phyloP scores from a whole-genome alignment of 2,329 filamentous ascomycete genomes.

The Plectosphaerella cucumerina region DNA sequence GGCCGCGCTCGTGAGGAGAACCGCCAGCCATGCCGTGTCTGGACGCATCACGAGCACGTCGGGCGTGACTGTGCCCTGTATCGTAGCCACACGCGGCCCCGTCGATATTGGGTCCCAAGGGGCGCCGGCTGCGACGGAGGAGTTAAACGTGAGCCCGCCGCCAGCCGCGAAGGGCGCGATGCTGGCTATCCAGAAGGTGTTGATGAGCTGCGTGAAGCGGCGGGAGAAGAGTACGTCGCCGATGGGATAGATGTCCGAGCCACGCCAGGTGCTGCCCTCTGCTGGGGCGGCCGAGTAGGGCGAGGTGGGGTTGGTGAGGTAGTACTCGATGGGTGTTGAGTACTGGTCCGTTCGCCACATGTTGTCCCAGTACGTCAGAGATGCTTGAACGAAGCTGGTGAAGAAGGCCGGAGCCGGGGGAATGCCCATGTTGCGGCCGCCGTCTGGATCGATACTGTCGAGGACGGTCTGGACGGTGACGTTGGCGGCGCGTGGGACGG shows the following conservation, averaged over 20 bases:
- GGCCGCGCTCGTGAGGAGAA: neutral
- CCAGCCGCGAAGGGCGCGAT: neutral
- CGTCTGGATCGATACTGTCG: neutral
- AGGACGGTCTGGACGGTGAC: neutral
- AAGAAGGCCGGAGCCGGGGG: neutral
- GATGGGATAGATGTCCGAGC: conserved; percentile 1
- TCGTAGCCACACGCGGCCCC: neutral
- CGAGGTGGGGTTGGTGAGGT: conserved; percentile 1
- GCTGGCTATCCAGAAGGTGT: conserved; percentile 5
- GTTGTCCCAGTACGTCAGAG: neutral
- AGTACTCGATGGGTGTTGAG: conserved; percentile 1
- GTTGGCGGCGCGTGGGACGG: neutral
- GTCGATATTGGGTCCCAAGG: neutral
- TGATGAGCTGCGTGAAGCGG: conserved; percentile 3
- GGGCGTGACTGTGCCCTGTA: neutral
- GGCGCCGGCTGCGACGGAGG: neutral
- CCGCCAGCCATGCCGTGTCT: neutral
- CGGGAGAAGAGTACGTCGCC: neutral
- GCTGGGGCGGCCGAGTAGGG: neutral
- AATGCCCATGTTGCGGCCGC: neutral
- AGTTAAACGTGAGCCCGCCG: neutral
- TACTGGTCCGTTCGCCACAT: neutral
- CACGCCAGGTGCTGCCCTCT: neutral
- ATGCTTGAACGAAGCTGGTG: neutral
- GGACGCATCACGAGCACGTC: neutral